These are phyloP conservation scores for Agaricus subrufescens DNA, from an alignment of 768 basidiomycete species.

Conservation along the genomic window DNA sequence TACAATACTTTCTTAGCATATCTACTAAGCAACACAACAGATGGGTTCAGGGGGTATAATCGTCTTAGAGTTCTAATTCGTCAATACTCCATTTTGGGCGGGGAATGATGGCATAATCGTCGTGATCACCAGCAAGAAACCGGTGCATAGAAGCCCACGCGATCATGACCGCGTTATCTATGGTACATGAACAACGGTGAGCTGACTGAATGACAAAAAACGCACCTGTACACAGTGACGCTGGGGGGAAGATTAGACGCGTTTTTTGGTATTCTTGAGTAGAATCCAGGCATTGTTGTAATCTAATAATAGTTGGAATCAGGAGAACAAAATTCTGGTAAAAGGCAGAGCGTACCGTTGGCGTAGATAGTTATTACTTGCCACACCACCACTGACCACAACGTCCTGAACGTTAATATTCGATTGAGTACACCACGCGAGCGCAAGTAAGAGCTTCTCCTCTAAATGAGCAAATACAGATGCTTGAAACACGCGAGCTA, in stretches of 20 bases:
- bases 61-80: constrained; percentile 23
- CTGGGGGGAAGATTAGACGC: constrained; percentile 68
- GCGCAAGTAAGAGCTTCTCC: constrained; percentile 60
- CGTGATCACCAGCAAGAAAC: constrained; percentile 57
- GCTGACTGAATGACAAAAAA: not conserved
- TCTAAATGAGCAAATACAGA: constrained; percentile 70
- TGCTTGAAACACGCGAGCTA: constrained; percentile 71
- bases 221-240: constrained; percentile 76
- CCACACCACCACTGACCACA: constrained; percentile 91
- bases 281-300: constrained; percentile 16
- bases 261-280: constrained; percentile 22
- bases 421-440: constrained; percentile 36
- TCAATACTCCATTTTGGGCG: constrained; percentile 80
- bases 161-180: constrained; percentile 98
- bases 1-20: too few species aligned
- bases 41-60: not conserved
- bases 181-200: not conserved
- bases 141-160: constrained; percentile 88
- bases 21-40: not conserved
- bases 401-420: constrained; percentile 50
- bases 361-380: constrained; percentile 75
- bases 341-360: constrained; percentile 39
- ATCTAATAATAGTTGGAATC: constrained; percentile 16
- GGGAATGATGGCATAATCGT: constrained; percentile 56
- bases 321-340: not conserved